Evolutionary conservation across 257 asterid species (phyloP).

Genomic region (Phtheirospermum japonicum): DNA sequence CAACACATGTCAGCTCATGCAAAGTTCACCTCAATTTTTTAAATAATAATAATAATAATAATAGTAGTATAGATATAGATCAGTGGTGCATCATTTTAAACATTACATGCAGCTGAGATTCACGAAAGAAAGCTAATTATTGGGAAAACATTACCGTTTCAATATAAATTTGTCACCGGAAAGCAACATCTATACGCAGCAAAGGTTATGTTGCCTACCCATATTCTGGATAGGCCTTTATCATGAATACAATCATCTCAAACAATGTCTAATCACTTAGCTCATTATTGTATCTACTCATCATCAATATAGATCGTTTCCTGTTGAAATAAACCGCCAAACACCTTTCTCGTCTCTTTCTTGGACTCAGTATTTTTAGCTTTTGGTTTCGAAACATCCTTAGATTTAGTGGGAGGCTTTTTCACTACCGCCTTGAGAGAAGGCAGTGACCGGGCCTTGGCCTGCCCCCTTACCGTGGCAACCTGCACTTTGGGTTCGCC

Average conservation of each 20-base stretch:
- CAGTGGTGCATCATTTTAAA: too few relatives aligned
- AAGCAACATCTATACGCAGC: conserved; percentile 26
- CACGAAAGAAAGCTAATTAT: conserved; percentile 6
- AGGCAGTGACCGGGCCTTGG: conserved; percentile 76
- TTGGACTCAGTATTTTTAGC: conserved; percentile 44
- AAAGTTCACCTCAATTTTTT: too few relatives aligned
- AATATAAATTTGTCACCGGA: conserved; percentile 25
- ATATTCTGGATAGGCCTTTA: conserved; percentile 5
- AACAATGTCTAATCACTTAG: conserved; percentile 3
- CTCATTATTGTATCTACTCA: conserved; percentile 40
- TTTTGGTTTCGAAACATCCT: conserved; percentile 41
- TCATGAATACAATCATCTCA: conserved; percentile 26
- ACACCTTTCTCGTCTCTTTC: conserved; percentile 68
- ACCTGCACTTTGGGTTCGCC: conserved; percentile 53
- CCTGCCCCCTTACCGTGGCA: conserved; percentile 81
- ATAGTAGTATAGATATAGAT: too few relatives aligned
- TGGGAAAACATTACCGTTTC: conserved; percentile 15
- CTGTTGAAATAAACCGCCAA: conserved; percentile 88
- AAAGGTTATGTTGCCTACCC: conserved; percentile 7
- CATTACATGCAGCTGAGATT: background rate
- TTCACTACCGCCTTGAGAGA: conserved; percentile 67
- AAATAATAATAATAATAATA: too few relatives aligned
- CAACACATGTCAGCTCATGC: too few relatives aligned
- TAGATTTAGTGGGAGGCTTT: conserved; percentile 38
- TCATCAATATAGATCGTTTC: conserved; percentile 93